Percentiles rank a stretch among this genome's conserved stretches.
Evolutionary conservation across 2,329 filamentous ascomycete genomes (phyloP).

Genomic region (Cercospora sp.): DNA sequence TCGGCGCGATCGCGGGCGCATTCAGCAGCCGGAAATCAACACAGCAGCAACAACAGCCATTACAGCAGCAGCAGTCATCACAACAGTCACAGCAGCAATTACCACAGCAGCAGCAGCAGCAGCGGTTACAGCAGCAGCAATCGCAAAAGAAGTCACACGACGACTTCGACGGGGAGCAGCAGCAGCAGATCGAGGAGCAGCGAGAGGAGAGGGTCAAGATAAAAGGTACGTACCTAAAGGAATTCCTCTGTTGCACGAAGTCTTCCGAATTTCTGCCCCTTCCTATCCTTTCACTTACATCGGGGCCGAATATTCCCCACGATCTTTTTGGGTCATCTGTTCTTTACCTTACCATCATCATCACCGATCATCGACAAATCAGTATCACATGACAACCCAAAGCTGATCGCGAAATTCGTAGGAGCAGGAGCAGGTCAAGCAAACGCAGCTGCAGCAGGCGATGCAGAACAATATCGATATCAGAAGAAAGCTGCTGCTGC

Average conservation of each 20-base stretch:
- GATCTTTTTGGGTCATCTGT: background rate
- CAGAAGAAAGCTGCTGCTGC: background rate
- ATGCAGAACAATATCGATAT: constrained; percentile 32
- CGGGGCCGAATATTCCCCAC: background rate
- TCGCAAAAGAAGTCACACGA: constrained; percentile 1
- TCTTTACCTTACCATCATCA: background rate
- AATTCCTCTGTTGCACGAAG: too few relatives aligned
- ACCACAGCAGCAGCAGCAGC: background rate
- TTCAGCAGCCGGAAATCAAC: constrained; percentile 39
- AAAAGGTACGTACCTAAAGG: constrained; percentile 28
- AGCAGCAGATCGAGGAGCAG: constrained; percentile 35
- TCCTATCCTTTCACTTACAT: too few relatives aligned
- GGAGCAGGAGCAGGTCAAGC: constrained; percentile 35
- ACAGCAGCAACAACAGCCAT: constrained; percentile 31
- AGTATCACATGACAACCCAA: background rate
- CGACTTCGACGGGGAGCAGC: constrained; percentile 1
- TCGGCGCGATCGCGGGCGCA: constrained; percentile 39
- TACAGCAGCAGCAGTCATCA: constrained; percentile 1
- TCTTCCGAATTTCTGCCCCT: background rate
- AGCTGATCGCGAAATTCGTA: constrained; percentile 8
- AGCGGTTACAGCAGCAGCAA: background rate
- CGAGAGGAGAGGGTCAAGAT: constrained; percentile 33
- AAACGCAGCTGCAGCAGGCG: constrained; percentile 29
- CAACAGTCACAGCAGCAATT: background rate
- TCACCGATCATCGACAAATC: background rate